Base-by-base conservation (phyloP, 2,329 filamentous ascomycete genomes). In the Chaetomium sp. region DNA sequence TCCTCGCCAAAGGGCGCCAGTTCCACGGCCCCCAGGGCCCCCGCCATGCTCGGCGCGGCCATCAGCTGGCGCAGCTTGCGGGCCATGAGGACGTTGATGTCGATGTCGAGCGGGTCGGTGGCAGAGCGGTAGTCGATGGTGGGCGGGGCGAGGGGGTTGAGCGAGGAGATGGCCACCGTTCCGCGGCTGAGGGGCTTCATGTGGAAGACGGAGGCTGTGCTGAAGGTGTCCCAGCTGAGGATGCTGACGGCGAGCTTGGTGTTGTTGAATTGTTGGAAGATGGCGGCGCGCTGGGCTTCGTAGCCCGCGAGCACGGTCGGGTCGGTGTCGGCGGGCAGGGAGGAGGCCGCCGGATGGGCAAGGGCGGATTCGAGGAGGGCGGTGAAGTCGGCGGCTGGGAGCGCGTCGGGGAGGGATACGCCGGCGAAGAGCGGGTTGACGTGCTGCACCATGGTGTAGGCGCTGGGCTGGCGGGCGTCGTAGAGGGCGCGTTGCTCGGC, bases 41-140 rank as follows among this genome's bases (percentile, higher is more conserved):
- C 27, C 35, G 60, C 64, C 41, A 69, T 66, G 33, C 56, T 44
- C 19, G 19, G 19, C 33, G 51, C 48, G 44, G 9, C 4, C 19
- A 59, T 3, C 46, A 60, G 12, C n/a, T 53, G 33, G 0, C 71
- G 69, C 11, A 62, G 42, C 41, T 55, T 49, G 68, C 66, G 57
- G 69, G 71, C 35, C 68, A 71, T 12, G 69, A 65, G 64, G 19
- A 67, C 66, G 44, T 79, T 72, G 5, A 72, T 72, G 61, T 77
- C 76, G 43, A 80, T 65, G 59, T 84, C 81, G 46, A 80, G 69
- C 6, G 79, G 77, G 59, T 80, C 71, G 19, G 73, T 75, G 53
- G 67, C 63, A 6, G 67, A 59, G 37, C 69, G 64, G 55, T 70
- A 70, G 62, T 76, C 71, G 19, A 75, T 63, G 6, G 69, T 53